Percentiles rank a stretch among this genome's conserved stretches.
These are phyloP conservation scores for Dendrobium officinale DNA, from an alignment of 106 monocot genomes.

Conservation along the genomic window DNA sequence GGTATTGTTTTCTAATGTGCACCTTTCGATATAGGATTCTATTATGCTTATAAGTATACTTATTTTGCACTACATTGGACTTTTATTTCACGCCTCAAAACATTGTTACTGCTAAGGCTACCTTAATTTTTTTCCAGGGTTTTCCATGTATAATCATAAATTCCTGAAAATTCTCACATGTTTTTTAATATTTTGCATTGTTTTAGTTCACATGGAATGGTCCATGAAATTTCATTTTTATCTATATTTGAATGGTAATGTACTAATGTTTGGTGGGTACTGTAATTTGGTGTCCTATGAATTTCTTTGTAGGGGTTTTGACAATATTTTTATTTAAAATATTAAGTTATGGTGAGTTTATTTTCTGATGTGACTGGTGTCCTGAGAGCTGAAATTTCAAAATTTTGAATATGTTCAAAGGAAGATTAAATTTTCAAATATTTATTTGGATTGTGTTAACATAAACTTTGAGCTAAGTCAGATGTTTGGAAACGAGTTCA, in stretches of 20 bases:
- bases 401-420: neutral
- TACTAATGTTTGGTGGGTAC: neutral
- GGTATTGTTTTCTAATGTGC: neutral
- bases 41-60: neutral
- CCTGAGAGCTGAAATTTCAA: neutral
- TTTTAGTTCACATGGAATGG: neutral
- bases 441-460: neutral
- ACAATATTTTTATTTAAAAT: neutral
- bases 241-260: neutral
- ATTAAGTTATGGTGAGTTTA: neutral
- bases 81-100: neutral
- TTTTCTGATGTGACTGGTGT: neutral
- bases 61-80: neutral
- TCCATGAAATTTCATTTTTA: conserved; percentile 2
- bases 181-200: neutral
- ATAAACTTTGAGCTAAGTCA: neutral
- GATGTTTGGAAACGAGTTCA: neutral
- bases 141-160: neutral
- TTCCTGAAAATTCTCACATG: neutral
- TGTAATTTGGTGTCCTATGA: neutral
- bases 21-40: neutral
- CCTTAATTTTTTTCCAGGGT: neutral
- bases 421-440: neutral
- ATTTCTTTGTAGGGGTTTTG: neutral
- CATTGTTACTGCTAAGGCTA: neutral